These are phyloP conservation scores for Smallanthus sonchifolius DNA, from an alignment of 129 eudicot species.

Conservation along the genomic window DNA sequence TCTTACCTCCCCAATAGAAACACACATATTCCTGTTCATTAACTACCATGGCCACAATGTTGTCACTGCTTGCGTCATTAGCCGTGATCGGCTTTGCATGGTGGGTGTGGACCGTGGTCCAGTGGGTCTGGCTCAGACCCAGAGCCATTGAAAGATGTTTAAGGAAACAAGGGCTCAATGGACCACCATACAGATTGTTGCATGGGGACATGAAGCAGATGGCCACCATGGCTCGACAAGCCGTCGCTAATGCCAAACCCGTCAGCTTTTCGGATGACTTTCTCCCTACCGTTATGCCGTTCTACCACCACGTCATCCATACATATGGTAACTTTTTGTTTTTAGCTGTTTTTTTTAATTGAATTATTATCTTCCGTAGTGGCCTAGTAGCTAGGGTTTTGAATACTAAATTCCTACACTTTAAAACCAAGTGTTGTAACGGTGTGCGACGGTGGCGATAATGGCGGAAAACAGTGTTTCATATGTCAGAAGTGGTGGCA, in stretches of 20 bases:
- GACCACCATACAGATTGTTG: constrained; percentile 50
- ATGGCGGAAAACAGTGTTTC: background rate
- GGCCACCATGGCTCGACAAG: constrained; percentile 39
- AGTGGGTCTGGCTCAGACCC: constrained; percentile 70
- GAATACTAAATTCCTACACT: background rate
- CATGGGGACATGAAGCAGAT: constrained; percentile 63
- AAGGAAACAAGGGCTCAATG: constrained; percentile 60
- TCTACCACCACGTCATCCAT: constrained; percentile 47
- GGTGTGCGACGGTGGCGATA: background rate
- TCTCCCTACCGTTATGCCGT: constrained; percentile 44
- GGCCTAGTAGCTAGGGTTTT: constrained; percentile 18
- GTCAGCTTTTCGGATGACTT: constrained; percentile 49
- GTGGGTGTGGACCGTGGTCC: constrained; percentile 47
- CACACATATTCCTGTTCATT: constrained; percentile 12
- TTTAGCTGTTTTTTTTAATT: background rate
- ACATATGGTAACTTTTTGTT: constrained; percentile 38
- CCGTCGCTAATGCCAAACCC: constrained; percentile 30
- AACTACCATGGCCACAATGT: background rate
- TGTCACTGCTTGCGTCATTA: constrained; percentile 18
- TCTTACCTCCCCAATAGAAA: constrained; percentile 16
- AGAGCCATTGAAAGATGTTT: constrained; percentile 49
- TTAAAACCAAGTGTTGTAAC: background rate
- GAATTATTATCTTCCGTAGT: background rate
- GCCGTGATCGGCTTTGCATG: constrained; percentile 20
- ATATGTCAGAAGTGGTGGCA: background rate